phyloP scores from a whole-genome alignment of 495 filamentous ascomycete genomes.

The Chaetomium tenue region DNA sequence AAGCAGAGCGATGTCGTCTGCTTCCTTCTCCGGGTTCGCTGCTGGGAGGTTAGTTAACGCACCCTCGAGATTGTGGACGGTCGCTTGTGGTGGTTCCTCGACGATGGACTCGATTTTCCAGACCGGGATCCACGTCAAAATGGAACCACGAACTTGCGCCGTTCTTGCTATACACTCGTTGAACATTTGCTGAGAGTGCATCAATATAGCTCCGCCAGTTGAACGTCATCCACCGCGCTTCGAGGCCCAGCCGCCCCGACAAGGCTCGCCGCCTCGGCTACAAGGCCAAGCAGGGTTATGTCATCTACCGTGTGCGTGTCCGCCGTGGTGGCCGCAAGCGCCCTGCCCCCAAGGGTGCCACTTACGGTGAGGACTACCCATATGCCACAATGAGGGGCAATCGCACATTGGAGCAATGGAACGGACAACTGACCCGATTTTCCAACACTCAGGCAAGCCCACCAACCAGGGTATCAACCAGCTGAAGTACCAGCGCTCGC shows the following conservation, averaged over 20 bases:
- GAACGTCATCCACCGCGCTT: conserved; percentile 98
- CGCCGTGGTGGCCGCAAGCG: conserved; percentile 96
- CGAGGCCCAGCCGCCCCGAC: conserved; percentile 95
- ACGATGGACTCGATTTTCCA: conserved; percentile 3
- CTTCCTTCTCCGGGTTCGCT: conserved; percentile 98
- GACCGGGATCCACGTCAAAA: not conserved
- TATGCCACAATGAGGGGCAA: not conserved
- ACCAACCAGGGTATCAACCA: conserved; percentile 99
- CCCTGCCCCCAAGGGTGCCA: conserved; percentile 95
- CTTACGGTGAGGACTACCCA: conserved; percentile 69
- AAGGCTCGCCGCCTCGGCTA: conserved; percentile 99
- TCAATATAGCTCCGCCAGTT: conserved; percentile 98
- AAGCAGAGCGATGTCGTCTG: conserved; percentile 99
- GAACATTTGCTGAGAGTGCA: conserved; percentile 99
- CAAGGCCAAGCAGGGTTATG: conserved; percentile 99
- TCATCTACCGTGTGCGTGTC: conserved; percentile 98
- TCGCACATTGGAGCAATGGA: not conserved
- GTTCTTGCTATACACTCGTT: conserved; percentile 96
- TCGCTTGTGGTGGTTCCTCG: conserved; percentile 14
- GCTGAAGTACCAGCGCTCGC: conserved; percentile 99
- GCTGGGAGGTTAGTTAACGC: conserved; percentile 95
- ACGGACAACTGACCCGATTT: conserved; percentile 24
- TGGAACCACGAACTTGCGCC: conserved; percentile 14
- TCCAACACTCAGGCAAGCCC: conserved; percentile 72
- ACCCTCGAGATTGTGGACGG: conserved; percentile 43